phyloP scores from a whole-genome alignment of 306 rosid species.

The Sophora flavescens region DNA sequence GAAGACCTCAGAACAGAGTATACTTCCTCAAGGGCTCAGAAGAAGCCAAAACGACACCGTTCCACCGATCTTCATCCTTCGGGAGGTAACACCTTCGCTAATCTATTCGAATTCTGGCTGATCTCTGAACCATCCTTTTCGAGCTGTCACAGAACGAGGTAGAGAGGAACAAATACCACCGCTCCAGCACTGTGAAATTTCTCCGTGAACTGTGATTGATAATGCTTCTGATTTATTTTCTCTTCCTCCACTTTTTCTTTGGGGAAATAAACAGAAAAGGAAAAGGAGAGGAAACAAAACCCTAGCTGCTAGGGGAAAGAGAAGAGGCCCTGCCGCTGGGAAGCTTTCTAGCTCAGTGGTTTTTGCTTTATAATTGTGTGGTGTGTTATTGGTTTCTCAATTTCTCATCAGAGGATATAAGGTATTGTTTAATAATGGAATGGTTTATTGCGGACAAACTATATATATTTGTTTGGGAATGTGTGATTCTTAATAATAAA shows the following conservation, averaged over 20 bases:
- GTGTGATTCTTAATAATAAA: too few relatives aligned
- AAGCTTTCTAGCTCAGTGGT: constrained; percentile 18
- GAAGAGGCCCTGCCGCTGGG: constrained; percentile 44
- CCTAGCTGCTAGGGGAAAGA: constrained; percentile 48
- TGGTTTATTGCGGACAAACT: too few relatives aligned
- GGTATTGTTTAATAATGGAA: too few relatives aligned
- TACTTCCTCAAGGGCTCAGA: background rate
- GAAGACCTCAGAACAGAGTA: constrained; percentile 25
- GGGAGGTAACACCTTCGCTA: constrained; percentile 26
- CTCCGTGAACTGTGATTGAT: too few relatives aligned
- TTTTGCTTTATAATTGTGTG: constrained; percentile 39
- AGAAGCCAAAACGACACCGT: constrained; percentile 53
- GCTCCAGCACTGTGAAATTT: constrained; percentile 43
- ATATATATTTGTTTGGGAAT: too few relatives aligned
- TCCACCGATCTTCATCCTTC: constrained; percentile 57
- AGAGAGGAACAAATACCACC: constrained; percentile 34
- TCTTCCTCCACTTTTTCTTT: background rate
- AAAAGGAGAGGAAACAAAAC: constrained; percentile 25
- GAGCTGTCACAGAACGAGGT: constrained; percentile 41
- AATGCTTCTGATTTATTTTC: too few relatives aligned
- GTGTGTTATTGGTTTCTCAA: constrained; percentile 37
- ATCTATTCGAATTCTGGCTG: constrained; percentile 30
- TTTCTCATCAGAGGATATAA: too few relatives aligned
- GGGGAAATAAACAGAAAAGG: constrained; percentile 4
- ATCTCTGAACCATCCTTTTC: constrained; percentile 46